Conservation (phyloP, 1,284 basidiomycete genomes). For the Puccinia coronata region DNA sequence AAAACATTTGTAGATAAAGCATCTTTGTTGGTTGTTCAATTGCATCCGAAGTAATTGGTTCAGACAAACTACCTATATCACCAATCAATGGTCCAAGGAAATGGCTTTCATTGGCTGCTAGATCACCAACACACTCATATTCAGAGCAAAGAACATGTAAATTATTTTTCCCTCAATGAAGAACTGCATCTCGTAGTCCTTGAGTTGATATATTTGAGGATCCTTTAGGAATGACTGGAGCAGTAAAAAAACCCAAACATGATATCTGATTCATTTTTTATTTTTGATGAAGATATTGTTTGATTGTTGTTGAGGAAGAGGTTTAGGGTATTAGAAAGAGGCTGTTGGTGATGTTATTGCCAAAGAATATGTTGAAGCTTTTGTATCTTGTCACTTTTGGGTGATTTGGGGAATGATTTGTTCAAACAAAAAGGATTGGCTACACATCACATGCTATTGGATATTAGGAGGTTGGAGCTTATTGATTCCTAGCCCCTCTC, state of each 20-base stretch:
- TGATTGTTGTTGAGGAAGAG: too few species aligned
- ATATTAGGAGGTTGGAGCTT: too few species aligned
- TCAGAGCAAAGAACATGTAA: slow-evolving; percentile 5
- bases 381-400: too few species aligned
- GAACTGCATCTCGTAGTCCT: background rate
- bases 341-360: too few species aligned
- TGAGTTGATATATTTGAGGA: too few species aligned
- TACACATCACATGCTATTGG: too few species aligned
- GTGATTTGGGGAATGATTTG: too few species aligned
- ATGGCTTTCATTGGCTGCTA: background rate
- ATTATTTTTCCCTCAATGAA: background rate
- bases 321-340: too few species aligned
- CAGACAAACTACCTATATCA: background rate
- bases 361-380: too few species aligned
- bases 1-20: background rate
- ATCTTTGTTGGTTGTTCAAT: background rate
- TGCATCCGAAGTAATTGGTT: background rate
- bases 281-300: too few species aligned
- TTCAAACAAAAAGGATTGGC: too few species aligned
- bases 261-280: background rate
- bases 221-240: background rate
- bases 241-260: background rate
- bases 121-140: background rate
- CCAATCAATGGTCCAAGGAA: slow-evolving; percentile 1
- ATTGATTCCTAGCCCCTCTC: too few species aligned